Conservation (phyloP, 1,139 yeast species). For the Saccharomyces hybrid region DNA sequence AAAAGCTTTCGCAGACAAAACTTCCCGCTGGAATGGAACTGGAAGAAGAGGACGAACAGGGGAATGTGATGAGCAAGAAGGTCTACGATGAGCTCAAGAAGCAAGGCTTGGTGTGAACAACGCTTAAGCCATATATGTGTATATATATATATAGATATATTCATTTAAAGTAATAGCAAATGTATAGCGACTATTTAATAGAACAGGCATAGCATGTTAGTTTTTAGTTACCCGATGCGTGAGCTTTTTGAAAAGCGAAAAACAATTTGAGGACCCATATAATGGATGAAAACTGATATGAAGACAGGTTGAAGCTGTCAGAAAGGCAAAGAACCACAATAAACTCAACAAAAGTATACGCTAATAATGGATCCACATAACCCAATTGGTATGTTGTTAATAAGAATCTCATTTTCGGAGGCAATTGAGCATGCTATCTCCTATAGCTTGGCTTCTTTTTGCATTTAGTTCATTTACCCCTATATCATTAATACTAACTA, state of each 20-base stretch:
- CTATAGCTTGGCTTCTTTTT: not conserved
- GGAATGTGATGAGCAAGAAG: conserved; percentile 81
- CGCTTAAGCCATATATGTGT: too few relatives aligned
- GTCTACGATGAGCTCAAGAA: conserved; percentile 78
- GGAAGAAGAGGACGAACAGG: conserved; percentile 87
- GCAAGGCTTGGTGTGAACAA: conserved; percentile 58
- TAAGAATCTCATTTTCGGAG: not conserved
- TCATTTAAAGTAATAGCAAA: too few relatives aligned
- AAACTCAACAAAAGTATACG: not conserved
- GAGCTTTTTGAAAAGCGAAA: not conserved
- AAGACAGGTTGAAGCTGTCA: too few relatives aligned
- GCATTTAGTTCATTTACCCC: conserved; percentile 1
- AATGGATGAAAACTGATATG: not conserved
- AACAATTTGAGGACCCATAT: not conserved
- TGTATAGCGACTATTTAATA: too few relatives aligned
- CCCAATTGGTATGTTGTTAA: conserved; percentile 32
- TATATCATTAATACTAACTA: not conserved
- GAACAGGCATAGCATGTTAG: too few relatives aligned
- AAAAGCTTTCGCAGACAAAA: not conserved
- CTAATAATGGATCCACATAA: conserved; percentile 29
- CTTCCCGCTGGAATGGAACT: conserved; percentile 42
- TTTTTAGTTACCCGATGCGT: too few relatives aligned
- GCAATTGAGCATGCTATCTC: not conserved
- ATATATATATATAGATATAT: too few relatives aligned
- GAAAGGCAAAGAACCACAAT: not conserved